Evolutionary conservation across 108 stramenopile species (phyloP), one percentile per base, ranked within the genome.

Genomic region (Cylindrotheca fusiformis): DNA sequence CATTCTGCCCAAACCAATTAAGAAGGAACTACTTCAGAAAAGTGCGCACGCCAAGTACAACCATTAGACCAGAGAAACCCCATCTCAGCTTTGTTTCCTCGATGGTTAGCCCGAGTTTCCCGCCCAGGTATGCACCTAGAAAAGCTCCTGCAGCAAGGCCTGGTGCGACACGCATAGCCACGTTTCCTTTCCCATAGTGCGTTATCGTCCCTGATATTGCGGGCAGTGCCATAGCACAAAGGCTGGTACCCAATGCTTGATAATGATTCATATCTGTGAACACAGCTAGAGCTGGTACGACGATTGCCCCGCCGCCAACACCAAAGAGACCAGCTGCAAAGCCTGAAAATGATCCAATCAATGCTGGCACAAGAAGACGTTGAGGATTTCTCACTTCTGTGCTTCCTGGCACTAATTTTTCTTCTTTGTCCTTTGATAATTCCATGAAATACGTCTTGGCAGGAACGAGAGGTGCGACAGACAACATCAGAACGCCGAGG

Each of bases 311-410:
- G 2, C 96, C 96, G 5, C 96, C 96, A 23, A 97, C 93, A 10
- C 96, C 96, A 65, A 97, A 95, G 52, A 97, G 49, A 23, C 96
- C 96, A 2, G 94, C 86, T 58, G 84, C 69, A 56, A 88, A 91
- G 14, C 83, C 83, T 12, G 79, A 72, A 44, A 63, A 63, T n/a
- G 61, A 46, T 23, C 83, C 83, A 58, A 87, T 82, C 12, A 32
- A 36, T 0, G 76, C 73, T 10, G 87, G 75, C 25, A 77, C 2
- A 32, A 78, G 65, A 27, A 79, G 53, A 30, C 80, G 74, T 36
- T 75, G 60, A 0, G 51, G 17, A n/a, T n/a, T n/a, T n/a, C n/a
- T 23, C 25, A 0, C 46, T 32, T 54, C 57, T 3, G 19, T 20
- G 19, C 19, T n/a, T 49, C 17, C 19, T n/a, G n/a, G n/a, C n/a